Conservation (phyloP, 192 early-diverging fungal species). For the Dissophora ornata region DNA sequence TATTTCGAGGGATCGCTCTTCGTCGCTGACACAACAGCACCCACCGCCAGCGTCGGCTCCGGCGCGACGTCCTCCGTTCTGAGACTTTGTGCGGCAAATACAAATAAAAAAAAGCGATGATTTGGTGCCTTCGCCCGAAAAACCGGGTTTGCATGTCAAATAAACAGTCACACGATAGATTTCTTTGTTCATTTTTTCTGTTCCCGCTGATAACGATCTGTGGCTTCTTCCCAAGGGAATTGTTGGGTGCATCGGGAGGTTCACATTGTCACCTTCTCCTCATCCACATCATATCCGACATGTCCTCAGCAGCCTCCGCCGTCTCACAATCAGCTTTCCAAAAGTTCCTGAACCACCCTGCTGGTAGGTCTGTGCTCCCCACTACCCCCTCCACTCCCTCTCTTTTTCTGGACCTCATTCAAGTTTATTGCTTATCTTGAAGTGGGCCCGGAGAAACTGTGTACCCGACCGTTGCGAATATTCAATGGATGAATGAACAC, state of each 20-base stretch:
- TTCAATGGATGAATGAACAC: no score
- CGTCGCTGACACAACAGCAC: not conserved
- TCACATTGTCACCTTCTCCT: not conserved
- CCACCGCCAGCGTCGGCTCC: constrained; percentile 8
- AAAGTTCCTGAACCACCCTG: constrained; percentile 79
- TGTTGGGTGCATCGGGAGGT: no score
- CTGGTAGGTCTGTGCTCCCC: constrained; percentile 40
- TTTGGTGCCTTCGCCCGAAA: no score
- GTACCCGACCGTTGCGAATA: no score
- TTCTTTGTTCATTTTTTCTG: no score
- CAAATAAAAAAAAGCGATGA: not conserved
- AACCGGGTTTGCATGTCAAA: no score
- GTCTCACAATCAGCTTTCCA: constrained; percentile 69
- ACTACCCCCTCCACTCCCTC: not conserved
- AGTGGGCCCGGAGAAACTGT: no score
- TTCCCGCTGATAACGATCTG: no score
- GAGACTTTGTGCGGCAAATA: not conserved
- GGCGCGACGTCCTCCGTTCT: not conserved
- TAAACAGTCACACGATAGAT: no score
- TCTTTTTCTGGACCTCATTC: no score
- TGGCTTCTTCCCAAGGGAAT: no score
- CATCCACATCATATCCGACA: constrained; percentile 9
- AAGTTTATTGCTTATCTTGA: no score
- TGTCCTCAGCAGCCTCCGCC: constrained; percentile 54
- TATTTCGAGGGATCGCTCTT: constrained; percentile 12